Evolutionary conservation across 2,329 filamentous ascomycete species (phyloP).

Genomic region (Penicillium sp.): DNA sequence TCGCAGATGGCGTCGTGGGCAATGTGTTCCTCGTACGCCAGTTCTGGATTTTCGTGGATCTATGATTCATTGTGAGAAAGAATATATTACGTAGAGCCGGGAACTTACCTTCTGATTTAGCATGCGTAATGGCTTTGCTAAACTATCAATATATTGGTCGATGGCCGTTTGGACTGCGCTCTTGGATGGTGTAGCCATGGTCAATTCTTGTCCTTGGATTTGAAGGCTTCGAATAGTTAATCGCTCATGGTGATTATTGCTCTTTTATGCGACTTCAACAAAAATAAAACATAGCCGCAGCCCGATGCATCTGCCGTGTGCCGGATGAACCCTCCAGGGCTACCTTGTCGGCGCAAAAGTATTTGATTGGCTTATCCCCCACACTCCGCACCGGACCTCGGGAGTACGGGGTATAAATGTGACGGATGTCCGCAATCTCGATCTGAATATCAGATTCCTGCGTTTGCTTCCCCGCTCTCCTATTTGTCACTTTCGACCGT

Average conservation of each 20-base stretch:
- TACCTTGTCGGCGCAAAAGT: neutral
- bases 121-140: neutral
- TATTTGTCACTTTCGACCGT: no score
- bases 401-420: neutral
- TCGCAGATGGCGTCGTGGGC: conserved; percentile 15
- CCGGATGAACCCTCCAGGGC: neutral
- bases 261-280: neutral
- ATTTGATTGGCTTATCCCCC: neutral
- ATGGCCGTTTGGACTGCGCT: neutral
- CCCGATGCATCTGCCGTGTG: neutral
- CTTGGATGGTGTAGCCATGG: neutral
- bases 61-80: no score
- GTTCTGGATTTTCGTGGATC: conserved; percentile 17
- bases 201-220: neutral
- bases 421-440: neutral
- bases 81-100: no score
- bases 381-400: neutral
- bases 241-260: neutral
- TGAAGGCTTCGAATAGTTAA: no score
- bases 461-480: neutral
- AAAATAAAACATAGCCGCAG: neutral
- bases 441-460: neutral
- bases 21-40: conserved; percentile 17
- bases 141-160: neutral
- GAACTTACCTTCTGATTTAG: neutral